Evolutionary conservation across 176 grass and related monocot genomes (phyloP).

Genomic region (Raddia guianensis): DNA sequence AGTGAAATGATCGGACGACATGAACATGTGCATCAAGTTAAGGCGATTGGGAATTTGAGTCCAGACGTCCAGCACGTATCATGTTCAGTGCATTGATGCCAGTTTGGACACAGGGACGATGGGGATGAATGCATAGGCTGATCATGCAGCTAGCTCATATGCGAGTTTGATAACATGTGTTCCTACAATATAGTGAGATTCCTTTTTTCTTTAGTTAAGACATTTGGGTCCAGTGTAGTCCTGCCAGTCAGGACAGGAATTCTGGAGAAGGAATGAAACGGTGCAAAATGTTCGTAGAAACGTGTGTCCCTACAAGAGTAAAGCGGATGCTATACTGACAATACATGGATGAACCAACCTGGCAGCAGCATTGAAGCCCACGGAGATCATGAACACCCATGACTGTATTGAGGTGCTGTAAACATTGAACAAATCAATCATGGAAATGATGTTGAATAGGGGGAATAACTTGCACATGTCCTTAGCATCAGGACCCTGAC

Average conservation of each 20-base stretch:
- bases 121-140: background rate
- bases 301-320: background rate
- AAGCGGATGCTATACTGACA: background rate
- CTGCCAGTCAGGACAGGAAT: background rate
- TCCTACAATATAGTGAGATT: background rate
- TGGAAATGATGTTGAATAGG: background rate
- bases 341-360: constrained; percentile 43
- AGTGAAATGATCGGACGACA: background rate
- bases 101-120: background rate
- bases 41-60: background rate
- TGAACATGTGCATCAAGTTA: constrained; percentile 6
- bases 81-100: background rate
- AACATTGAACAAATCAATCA: background rate
- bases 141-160: background rate
- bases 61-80: background rate
- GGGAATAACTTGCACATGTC: too few species aligned
- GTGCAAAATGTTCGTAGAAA: background rate
- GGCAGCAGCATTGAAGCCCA: constrained; percentile 92
- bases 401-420: constrained; percentile 77
- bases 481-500: too few species aligned
- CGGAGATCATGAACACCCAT: constrained; percentile 88
- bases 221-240: background rate
- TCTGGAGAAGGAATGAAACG: background rate
- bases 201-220: too few species aligned
- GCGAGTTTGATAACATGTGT: background rate